Base-by-base conservation (phyloP, 352 stramenopile genomes). In the Phytophthora podocarpi region DNA sequence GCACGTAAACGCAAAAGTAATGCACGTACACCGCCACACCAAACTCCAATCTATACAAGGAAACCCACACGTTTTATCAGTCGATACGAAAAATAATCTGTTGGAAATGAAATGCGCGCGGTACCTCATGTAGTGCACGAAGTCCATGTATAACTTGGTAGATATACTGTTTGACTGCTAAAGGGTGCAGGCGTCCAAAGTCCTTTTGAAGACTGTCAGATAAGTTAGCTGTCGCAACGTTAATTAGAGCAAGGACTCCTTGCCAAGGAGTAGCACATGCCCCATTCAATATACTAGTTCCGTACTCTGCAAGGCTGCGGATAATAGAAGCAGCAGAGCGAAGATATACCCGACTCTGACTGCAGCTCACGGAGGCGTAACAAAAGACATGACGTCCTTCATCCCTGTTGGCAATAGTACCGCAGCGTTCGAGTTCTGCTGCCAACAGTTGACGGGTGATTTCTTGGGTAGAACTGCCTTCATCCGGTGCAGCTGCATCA, bases 161-260 rank as follows among this genome's bases (percentile, higher is more conserved):
- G 0, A 74, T 48, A 35, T 76, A 82, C 40, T 75, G 59, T 21
- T 69, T 67, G 28, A 78, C 67, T 1, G 43, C 49, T 23, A 80
- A 61, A 15, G 70, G 59, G 24, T 85, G 72, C 28, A 85, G 26
- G 6, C 61, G 66, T 6, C 64, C 70, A 41, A 85, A 85, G 16
- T 71, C 68, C 30, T 65, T 59, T 35, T 72, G 59, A 34, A 71
- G 36, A 20, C 68, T 77, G 18, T 18, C 20, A 39, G n/a, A 24
- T 11, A 3, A 21, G 27, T 61, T 52, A 60, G 32, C 12, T 36
- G 13, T 20, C 3, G 9, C 27, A 23, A 16, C 24, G 34, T 21
- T 39, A n/a, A n/a, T n/a, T n/a, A n/a, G n/a, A n/a, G n/a, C n/a
- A n/a, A n/a, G n/a, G n/a, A n/a, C n/a, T n/a, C n/a, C n/a, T n/a